Evolutionary conservation across 106 monocot genomes (phyloP).

Genomic region (Dioscorea zingiberensis): DNA sequence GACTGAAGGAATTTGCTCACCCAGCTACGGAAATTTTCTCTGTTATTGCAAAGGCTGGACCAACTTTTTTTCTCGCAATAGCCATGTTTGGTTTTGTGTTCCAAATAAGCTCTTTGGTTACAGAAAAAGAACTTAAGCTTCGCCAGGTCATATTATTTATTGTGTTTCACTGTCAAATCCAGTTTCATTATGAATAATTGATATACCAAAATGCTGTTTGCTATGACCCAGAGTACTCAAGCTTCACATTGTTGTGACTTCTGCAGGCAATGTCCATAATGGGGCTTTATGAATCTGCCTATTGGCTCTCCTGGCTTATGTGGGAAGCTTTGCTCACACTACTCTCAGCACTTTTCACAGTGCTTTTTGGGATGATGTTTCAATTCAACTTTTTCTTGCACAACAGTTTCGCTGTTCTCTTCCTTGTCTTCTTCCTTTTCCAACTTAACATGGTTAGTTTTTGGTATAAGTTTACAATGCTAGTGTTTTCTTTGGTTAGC

Average conservation of each 20-base stretch:
- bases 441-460: slow-evolving; percentile 83
- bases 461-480: not conserved
- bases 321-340: slow-evolving; percentile 84
- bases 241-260: not conserved
- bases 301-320: slow-evolving; percentile 89
- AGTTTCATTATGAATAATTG: not conserved
- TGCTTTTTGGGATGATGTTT: slow-evolving; percentile 94
- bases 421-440: slow-evolving; percentile 88
- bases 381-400: slow-evolving; percentile 89
- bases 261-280: slow-evolving; percentile 93
- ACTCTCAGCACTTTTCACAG: slow-evolving; percentile 56
- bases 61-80: slow-evolving; percentile 86
- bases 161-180: not conserved
- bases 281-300: slow-evolving; percentile 94
- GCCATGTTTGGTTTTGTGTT: slow-evolving; percentile 98
- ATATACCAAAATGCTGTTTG: not conserved
- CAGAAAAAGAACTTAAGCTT: slow-evolving; percentile 94
- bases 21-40: slow-evolving; percentile 87
- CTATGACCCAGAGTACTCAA: not conserved
- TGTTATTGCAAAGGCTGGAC: slow-evolving; percentile 58
- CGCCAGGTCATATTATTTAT: slow-evolving; percentile 55
- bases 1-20: slow-evolving; percentile 91
- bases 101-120: slow-evolving; percentile 80
- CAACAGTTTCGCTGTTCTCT: slow-evolving; percentile 70
- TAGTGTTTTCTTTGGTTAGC: not conserved